Conservation (phyloP, 345 rosid genomes). For the Aegle marmelos region DNA sequence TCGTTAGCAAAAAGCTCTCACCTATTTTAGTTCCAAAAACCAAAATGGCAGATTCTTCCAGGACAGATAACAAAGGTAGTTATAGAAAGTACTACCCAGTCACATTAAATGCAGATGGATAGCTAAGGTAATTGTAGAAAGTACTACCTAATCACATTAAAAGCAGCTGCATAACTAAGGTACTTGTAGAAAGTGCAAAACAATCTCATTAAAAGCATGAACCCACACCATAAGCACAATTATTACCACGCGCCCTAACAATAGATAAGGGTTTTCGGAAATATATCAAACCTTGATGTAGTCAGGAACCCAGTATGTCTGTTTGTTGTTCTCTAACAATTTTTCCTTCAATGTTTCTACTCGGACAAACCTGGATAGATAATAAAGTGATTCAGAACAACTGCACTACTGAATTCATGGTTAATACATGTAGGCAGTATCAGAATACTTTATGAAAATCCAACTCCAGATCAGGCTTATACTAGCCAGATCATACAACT, state of each 20-base stretch:
- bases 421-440: no score
- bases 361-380: conserved; percentile 68
- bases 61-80: background rate
- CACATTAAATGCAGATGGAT: background rate
- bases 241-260: background rate
- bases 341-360: conserved; percentile 80
- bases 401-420: background rate
- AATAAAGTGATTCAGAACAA: conserved; percentile 10
- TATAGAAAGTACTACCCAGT: background rate
- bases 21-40: background rate
- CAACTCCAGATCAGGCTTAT: background rate
- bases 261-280: background rate
- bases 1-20: background rate
- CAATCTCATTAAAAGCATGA: background rate
- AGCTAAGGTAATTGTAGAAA: no score
- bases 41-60: background rate
- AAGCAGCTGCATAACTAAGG: no score
- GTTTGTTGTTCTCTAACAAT: conserved; percentile 76
- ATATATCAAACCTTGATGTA: conserved; percentile 74
- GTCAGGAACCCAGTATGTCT: conserved; percentile 97
- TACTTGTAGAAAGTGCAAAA: no score
- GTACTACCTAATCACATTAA: no score
- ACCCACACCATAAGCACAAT: background rate
- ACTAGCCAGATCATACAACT: background rate
- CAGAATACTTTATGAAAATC: background rate